These are phyloP conservation scores for Bromus sterilis DNA, from an alignment of 176 grass and related monocot species.

Conservation along the genomic window DNA sequence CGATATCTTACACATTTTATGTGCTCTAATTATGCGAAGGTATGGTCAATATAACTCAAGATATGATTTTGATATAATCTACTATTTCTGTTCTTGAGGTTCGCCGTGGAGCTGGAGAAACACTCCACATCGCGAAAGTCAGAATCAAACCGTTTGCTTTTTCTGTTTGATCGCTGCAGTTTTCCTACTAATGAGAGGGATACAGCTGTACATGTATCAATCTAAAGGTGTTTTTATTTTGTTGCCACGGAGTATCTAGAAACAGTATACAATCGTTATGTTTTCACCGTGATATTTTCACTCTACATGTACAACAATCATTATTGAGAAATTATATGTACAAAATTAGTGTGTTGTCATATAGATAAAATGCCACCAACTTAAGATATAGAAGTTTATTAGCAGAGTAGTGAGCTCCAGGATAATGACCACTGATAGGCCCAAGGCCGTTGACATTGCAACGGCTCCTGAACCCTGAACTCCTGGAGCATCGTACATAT, in stretches of 20 bases:
- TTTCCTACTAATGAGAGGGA: neutral
- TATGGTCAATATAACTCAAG: too few relatives aligned
- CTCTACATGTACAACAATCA: neutral
- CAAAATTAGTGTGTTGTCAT: neutral
- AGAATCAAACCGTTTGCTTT: neutral
- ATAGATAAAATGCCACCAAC: neutral
- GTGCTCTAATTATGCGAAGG: too few relatives aligned
- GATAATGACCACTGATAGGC: neutral
- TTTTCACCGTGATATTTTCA: neutral
- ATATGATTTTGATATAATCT: too few relatives aligned
- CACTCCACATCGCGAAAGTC: too few relatives aligned
- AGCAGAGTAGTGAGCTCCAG: constrained; percentile 2
- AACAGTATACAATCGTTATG: neutral
- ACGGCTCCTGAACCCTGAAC: neutral
- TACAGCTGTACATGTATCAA: constrained; percentile 5
- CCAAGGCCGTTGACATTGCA: constrained; percentile 16
- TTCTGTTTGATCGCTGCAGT: neutral
- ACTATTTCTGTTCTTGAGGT: too few relatives aligned
- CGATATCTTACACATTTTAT: too few relatives aligned
- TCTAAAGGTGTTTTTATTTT: too few relatives aligned
- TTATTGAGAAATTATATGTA: neutral
- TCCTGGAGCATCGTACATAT: neutral
- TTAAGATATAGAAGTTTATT: neutral
- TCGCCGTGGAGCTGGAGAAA: neutral
- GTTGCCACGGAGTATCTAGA: too few relatives aligned